Base-by-base conservation (phyloP, 768 basidiomycete species). In the Psilocybe cyanescens region DNA sequence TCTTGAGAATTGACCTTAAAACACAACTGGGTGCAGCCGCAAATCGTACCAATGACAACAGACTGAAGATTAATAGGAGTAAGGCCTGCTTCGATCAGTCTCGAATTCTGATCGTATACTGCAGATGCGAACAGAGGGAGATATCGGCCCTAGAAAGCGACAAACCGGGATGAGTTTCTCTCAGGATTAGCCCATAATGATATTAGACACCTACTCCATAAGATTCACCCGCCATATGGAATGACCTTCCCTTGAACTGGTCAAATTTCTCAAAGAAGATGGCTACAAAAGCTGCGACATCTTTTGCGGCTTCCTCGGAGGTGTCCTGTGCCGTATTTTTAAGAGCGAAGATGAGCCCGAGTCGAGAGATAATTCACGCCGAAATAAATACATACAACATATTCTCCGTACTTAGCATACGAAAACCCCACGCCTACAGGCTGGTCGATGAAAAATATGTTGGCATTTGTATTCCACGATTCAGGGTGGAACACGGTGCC, bases 201-300 rank as follows among this genome's bases (percentile, higher is more conserved):
- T 16, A 33, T 8, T 2, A 47, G 19, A 47, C 50, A 67, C 85
- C 59, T 63, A 90, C 91, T 1, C 84, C 91, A 65, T 93, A 94
- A 0, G 89, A 92, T 74, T 94, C 92, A 8, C 92, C 86, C 1
- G 85, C 77, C 78, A 89, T 81, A 62, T 89, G 87, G 72, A 89
- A 86, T 2, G 77, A 69, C 3, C 89, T 76, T 2, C 88, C 89
- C 65, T 89, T 86, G 77, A 91, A 91, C 65, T 87, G 78, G 57
- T 72, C 79, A 69, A 93, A 93, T 58, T 86, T 80, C 65, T 91
- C 88, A 52, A 91, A 91, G 74, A 91, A 91, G 57, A 92, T 85
- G 3, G 83, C 76, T 0, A 91, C 78, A 65, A 92, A 92, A 0
- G 86, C 83, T 0, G 89, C 88, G 4, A 92, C 84, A 65, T 92